Evolutionary conservation across 768 basidiomycete species (phyloP).

Genomic region (Daedaleopsis sinensis): DNA sequence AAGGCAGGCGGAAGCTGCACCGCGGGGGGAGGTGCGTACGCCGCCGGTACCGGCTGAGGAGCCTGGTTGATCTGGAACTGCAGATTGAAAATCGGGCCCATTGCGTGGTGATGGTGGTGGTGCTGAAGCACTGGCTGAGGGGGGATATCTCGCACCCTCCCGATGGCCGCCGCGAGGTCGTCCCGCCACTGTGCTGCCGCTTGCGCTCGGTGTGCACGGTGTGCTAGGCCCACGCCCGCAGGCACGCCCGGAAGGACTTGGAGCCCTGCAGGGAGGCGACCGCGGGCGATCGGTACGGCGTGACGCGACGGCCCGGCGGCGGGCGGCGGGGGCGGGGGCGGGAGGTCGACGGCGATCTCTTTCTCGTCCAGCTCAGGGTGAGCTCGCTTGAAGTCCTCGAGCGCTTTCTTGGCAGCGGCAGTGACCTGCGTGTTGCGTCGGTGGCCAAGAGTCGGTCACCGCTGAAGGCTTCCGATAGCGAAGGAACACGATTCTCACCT

Average conservation of each 20-base stretch:
- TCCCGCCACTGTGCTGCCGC: not conserved
- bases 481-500: constrained; percentile 44
- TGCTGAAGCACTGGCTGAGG: not conserved
- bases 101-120: not conserved
- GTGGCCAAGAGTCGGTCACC: not conserved
- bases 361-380: constrained; percentile 67
- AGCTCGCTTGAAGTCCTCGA: constrained; percentile 59
- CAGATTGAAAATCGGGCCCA: constrained; percentile 13
- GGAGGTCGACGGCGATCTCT: constrained; percentile 67
- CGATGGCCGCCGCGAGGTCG: not conserved
- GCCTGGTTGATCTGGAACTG: constrained; percentile 15
- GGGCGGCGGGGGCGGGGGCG: constrained; percentile 38
- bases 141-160: not conserved
- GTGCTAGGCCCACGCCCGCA: constrained; percentile 4
- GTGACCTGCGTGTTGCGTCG: constrained; percentile 52
- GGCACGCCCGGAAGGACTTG: not conserved
- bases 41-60: not conserved
- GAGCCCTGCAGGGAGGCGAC: not conserved
- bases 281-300: not conserved
- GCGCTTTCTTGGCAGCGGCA: constrained; percentile 64
- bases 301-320: constrained; percentile 22
- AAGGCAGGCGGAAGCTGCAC: not conserved
- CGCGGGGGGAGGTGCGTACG: not conserved
- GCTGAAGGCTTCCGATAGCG: not conserved
- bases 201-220: constrained; percentile 3